Conservation (phyloP, 2,329 filamentous ascomycete species). For the Trichoderma oligosporum region DNA sequence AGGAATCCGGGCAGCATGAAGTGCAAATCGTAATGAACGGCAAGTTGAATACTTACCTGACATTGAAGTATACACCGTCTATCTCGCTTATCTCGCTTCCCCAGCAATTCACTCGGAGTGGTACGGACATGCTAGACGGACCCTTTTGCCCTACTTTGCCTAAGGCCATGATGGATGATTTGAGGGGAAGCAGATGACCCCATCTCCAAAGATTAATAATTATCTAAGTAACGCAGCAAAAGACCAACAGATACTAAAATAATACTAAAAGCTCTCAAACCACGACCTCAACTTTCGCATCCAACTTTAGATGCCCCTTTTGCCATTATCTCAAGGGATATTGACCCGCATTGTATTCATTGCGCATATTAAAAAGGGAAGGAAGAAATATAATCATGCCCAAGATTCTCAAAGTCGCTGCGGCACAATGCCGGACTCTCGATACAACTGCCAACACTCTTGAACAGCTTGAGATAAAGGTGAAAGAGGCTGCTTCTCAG, state of each 20-base stretch:
- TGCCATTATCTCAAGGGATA: neutral
- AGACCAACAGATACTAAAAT: too few relatives aligned
- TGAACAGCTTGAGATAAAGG: neutral
- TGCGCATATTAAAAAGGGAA: neutral
- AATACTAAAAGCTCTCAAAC: too few relatives aligned
- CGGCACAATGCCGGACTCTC: neutral
- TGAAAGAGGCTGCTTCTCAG: neutral
- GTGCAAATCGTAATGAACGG: too few relatives aligned
- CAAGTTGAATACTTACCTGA: too few relatives aligned
- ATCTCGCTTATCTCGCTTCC: neutral
- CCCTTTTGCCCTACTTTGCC: too few relatives aligned
- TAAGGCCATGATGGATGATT: too few relatives aligned
- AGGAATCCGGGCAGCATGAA: too few relatives aligned
- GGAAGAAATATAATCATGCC: neutral
- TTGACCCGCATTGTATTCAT: neutral
- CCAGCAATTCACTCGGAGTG: neutral
- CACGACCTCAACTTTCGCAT: too few relatives aligned
- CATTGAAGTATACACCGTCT: neutral
- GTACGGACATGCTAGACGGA: neutral
- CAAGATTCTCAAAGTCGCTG: neutral
- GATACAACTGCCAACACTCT: neutral
- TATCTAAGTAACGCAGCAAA: too few relatives aligned
- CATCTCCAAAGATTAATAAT: too few relatives aligned
- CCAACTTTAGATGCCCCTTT: too few relatives aligned
- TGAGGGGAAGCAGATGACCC: too few relatives aligned